Evolutionary conservation across 139 green algal genomes (phyloP).

Genomic region (Chlamydomonas incerta): DNA sequence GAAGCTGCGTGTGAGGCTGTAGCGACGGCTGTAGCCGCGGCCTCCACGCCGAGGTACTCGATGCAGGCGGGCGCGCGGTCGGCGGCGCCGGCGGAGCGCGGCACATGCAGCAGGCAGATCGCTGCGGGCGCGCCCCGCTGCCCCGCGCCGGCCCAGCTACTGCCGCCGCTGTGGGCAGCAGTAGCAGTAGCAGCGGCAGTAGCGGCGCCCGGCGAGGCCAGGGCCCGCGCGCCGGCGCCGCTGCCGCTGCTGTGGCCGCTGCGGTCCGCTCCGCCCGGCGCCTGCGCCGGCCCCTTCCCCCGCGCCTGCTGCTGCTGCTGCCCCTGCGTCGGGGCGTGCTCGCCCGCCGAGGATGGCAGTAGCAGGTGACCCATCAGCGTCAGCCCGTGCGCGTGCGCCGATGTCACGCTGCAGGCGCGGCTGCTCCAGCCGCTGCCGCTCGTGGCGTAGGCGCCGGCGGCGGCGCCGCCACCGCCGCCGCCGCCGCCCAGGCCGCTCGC

Average conservation of each 20-base stretch:
- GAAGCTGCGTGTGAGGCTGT: not conserved
- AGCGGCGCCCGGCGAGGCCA: too few relatives aligned
- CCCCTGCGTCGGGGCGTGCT: conserved; percentile 18
- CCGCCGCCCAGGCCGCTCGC: not conserved
- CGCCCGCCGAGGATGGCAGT: not conserved
- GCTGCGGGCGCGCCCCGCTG: too few relatives aligned
- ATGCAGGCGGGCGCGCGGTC: conserved; percentile 28
- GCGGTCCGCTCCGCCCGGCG: not conserved
- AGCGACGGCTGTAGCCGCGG: not conserved
- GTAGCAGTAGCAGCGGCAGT: not conserved
- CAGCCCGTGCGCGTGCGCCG: conserved; percentile 31
- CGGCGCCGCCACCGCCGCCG: not conserved
- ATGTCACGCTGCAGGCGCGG: not conserved
- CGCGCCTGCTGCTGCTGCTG: conserved; percentile 9
- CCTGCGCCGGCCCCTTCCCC: not conserved
- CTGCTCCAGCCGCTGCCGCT: too few relatives aligned
- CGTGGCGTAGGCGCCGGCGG: too few relatives aligned
- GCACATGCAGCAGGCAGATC: conserved; percentile 39
- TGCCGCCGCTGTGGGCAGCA: too few relatives aligned
- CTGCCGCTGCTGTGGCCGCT: not conserved
- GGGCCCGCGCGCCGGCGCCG: not conserved
- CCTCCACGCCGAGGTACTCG: conserved; percentile 36
- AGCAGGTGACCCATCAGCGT: conserved; percentile 29
- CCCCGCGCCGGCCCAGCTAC: too few relatives aligned
- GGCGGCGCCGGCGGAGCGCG: not conserved